Conservation (phyloP, 495 filamentous ascomycete species). For the Talaromyces wortmannii region DNA sequence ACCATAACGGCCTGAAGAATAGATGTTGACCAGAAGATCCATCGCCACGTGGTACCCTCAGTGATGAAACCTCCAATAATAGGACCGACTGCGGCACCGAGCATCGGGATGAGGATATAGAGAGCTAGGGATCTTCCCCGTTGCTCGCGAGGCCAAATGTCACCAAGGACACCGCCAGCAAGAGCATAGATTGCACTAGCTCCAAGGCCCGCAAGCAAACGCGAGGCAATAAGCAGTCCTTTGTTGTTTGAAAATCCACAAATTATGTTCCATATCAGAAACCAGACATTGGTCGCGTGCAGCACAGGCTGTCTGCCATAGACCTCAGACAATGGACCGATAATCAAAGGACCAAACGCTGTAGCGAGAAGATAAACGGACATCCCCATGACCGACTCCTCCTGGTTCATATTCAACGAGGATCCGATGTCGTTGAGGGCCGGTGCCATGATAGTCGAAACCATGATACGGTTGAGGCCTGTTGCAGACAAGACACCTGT, state of each 20-base stretch:
- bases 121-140: constrained; percentile 55
- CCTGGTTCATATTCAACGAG: constrained; percentile 50
- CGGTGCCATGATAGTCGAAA: constrained; percentile 65
- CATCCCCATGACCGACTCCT: constrained; percentile 51
- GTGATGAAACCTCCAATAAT: constrained; percentile 48
- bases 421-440: constrained; percentile 42
- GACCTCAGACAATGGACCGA: constrained; percentile 61
- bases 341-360: constrained; percentile 53
- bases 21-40: constrained; percentile 44
- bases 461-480: constrained; percentile 55
- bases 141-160: constrained; percentile 48
- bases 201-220: constrained; percentile 13
- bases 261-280: constrained; percentile 37
- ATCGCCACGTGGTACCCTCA: constrained; percentile 43
- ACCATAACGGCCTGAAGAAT: constrained; percentile 18
- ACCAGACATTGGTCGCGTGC: constrained; percentile 51
- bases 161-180: constrained; percentile 43
- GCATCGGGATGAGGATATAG: constrained; percentile 44
- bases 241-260: constrained; percentile 15
- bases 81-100: constrained; percentile 48
- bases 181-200: constrained; percentile 15
- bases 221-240: constrained; percentile 12
- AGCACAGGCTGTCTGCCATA: constrained; percentile 57
- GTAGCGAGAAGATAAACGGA: constrained; percentile 68
- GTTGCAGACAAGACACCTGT: constrained; percentile 35